Evolutionary conservation across 2,329 filamentous ascomycete genomes (phyloP).

Genomic region (Sodiomyces alkalinus): DNA sequence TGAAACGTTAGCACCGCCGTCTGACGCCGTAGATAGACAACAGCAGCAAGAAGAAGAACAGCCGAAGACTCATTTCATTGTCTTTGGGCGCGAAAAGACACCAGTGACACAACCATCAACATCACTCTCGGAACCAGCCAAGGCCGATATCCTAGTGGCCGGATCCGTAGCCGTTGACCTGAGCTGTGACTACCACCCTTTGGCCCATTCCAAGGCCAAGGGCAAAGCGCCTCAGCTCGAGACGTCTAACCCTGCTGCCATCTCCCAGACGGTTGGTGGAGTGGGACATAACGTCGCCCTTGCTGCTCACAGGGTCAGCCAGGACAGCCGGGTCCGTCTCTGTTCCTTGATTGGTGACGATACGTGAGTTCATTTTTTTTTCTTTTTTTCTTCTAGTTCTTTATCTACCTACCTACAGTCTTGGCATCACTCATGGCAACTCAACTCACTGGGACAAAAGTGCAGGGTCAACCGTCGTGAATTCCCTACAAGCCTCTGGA

Average conservation of each 20-base stretch:
- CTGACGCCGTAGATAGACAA: no score
- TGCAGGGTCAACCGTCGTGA: slow-evolving; percentile 58
- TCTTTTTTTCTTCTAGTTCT: not conserved
- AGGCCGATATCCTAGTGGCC: slow-evolving; percentile 63
- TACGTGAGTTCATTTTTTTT: slow-evolving; percentile 39
- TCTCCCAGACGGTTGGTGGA: slow-evolving; percentile 73
- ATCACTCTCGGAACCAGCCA: slow-evolving; percentile 8
- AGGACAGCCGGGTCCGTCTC: slow-evolving; percentile 46
- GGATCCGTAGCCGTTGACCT: slow-evolving; percentile 84
- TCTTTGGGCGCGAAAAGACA: no score
- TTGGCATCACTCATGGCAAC: slow-evolving; percentile 1
- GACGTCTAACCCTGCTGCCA: slow-evolving; percentile 75
- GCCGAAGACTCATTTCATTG: no score
- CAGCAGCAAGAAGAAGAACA: no score
- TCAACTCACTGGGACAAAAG: no score
- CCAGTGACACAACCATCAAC: no score
- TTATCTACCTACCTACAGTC: not conserved
- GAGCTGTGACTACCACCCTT: slow-evolving; percentile 54
- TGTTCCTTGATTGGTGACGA: slow-evolving; percentile 76
- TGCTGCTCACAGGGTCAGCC: slow-evolving; percentile 57
- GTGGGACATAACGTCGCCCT: slow-evolving; percentile 87
- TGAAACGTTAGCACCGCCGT: no score
- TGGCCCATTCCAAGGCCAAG: slow-evolving; percentile 2
- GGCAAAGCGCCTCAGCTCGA: slow-evolving; percentile 37
- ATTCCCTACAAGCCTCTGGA: slow-evolving; percentile 46